phyloP scores from a whole-genome alignment of 257 asterid genomes.

The Fraxinus excelsior region DNA sequence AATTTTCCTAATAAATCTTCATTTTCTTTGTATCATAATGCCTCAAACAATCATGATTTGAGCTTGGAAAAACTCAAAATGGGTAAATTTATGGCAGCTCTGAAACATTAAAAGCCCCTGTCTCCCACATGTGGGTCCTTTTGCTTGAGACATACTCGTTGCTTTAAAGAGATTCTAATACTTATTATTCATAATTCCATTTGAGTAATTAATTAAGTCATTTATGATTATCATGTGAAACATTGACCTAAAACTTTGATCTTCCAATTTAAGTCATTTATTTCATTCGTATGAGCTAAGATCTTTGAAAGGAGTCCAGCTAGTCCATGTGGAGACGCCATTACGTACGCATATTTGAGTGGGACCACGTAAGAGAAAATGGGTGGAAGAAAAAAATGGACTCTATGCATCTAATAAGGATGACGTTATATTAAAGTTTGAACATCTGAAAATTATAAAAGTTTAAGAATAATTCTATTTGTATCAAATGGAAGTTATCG shows the following conservation, averaged over 20 bases:
- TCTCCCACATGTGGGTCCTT: constrained; percentile 46
- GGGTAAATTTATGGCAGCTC: constrained; percentile 49
- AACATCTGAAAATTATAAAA: no score
- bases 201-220: neutral
- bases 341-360: neutral
- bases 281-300: neutral
- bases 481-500: no score
- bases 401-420: no score
- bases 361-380: neutral
- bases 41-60: constrained; percentile 9
- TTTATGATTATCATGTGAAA: constrained; percentile 9
- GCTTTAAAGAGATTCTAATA: constrained; percentile 42
- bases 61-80: constrained; percentile 29
- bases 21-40: constrained; percentile 3
- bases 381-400: neutral
- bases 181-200: constrained; percentile 7
- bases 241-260: neutral
- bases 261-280: neutral
- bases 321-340: constrained; percentile 61
- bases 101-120: constrained; percentile 36
- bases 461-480: no score
- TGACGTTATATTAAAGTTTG: no score
- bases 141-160: constrained; percentile 55
- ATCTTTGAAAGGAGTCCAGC: constrained; percentile 50
- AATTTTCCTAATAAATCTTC: constrained; percentile 16